Conservation (phyloP, 495 filamentous ascomycete genomes). For the Viridothelium virens region DNA sequence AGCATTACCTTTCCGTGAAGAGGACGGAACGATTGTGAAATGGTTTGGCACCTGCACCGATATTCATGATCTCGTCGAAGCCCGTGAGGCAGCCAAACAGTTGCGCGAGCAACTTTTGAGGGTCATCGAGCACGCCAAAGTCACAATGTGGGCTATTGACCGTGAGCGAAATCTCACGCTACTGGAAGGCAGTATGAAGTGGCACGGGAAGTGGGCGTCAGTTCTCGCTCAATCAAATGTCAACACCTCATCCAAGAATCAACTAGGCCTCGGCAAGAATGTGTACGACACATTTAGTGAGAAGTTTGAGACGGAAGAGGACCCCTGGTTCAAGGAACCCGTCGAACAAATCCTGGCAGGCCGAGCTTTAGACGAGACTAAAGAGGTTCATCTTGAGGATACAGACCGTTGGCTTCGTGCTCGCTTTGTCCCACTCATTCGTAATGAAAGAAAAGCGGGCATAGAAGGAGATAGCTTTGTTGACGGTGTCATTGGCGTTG, state of each 20-base stretch:
- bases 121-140: slow-evolving; percentile 59
- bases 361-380: slow-evolving; percentile 40
- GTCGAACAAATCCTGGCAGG: slow-evolving; percentile 54
- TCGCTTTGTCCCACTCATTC: slow-evolving; percentile 51
- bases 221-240: neutral
- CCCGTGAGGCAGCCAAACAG: slow-evolving; percentile 50
- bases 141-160: slow-evolving; percentile 62
- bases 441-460: slow-evolving; percentile 42
- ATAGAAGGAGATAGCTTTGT: slow-evolving; percentile 41
- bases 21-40: slow-evolving; percentile 56
- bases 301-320: slow-evolving; percentile 34
- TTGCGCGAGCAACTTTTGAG: slow-evolving; percentile 55
- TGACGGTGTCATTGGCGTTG: slow-evolving; percentile 59
- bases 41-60: slow-evolving; percentile 71
- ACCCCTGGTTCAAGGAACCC: slow-evolving; percentile 42
- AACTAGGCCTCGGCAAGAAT: slow-evolving; percentile 43
- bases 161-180: slow-evolving; percentile 48
- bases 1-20: slow-evolving; percentile 53
- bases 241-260: neutral
- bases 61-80: slow-evolving; percentile 56
- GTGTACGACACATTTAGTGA: slow-evolving; percentile 51
- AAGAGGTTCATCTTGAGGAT: slow-evolving; percentile 44
- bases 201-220: slow-evolving; percentile 30
- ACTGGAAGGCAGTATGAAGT: slow-evolving; percentile 54
- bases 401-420: slow-evolving; percentile 55